Conservation (phyloP, 371 early-diverging fungal genomes). For the Blakeslea trispora region DNA sequence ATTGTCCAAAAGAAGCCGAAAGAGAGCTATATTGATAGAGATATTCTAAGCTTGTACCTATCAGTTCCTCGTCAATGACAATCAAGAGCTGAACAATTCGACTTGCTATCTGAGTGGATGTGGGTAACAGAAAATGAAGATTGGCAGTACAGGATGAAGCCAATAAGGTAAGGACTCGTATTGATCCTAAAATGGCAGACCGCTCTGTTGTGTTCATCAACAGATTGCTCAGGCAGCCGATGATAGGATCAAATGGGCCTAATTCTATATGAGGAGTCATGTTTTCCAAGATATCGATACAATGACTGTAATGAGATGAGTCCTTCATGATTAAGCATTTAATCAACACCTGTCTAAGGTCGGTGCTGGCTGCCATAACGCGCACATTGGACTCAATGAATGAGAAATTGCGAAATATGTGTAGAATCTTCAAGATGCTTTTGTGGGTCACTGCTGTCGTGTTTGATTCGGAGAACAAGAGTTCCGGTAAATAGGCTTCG, state of each 20-base stretch:
- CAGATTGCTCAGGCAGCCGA: constrained; percentile 43
- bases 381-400: constrained; percentile 65
- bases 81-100: constrained; percentile 66
- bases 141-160: constrained; percentile 46
- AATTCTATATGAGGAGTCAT: constrained; percentile 54
- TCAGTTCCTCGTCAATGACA: constrained; percentile 70
- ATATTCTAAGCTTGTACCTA: constrained; percentile 70
- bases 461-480: constrained; percentile 11
- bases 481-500: constrained; percentile 52
- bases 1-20: constrained; percentile 49
- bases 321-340: constrained; percentile 57
- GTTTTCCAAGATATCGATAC: constrained; percentile 75
- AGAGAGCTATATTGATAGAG: constrained; percentile 69
- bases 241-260: constrained; percentile 43
- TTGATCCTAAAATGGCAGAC: constrained; percentile 60
- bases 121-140: constrained; percentile 45
- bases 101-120: constrained; percentile 28
- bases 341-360: constrained; percentile 55
- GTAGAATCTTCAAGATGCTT: constrained; percentile 65
- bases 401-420: constrained; percentile 75
- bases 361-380: constrained; percentile 47
- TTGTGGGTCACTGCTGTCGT: neutral
- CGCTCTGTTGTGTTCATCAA: constrained; percentile 59
- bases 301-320: constrained; percentile 53
- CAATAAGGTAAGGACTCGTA: constrained; percentile 63